Evolutionary conservation across 208 protist species (phyloP), one percentile per base, ranked within the genome.

Genomic region (Balamuthia mandrillaris): DNA sequence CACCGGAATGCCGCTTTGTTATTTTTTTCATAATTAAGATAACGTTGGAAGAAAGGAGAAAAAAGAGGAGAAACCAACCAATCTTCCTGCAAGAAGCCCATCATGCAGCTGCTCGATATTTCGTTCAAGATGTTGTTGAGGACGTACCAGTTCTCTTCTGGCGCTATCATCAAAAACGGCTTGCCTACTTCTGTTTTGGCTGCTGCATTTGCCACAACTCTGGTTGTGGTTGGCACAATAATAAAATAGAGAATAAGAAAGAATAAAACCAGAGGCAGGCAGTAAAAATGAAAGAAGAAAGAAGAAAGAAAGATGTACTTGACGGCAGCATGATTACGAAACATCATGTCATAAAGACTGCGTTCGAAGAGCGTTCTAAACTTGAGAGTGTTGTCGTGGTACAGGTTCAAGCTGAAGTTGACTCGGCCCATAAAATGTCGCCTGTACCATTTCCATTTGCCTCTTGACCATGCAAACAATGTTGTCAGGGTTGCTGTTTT

Each of bases 301-400:
- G 3, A 33, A 18, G 21, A 63, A 31, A 10, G n/a, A 31, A 31
- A 63, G 21, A 33, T 3, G 66, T 31, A 75, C 66, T 75, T 75
- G 66, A 75, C 66, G 12, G 66, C 66, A n/a, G 66, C 66, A n/a
- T 75, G 66, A 24, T 75, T 75, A 33, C 66, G 66, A 33, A 75
- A 75, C 66, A 75, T 75, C 41, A 75, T 49, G 41, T 75, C 66
- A 2, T 54, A 52, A 7, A 75, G 18, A 5, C 18, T 33, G 42
- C 66, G 66, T 33, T 75, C 66, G 37, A 75, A 75, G 24, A 75
- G 44, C 37, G 66, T 75, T 10, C 66, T 39, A n/a, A 75, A 75
- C 66, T 75, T 47, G 41, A 75, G 66, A 2, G 66, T 75, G 10
- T 45, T 45, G 47, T 39, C 42, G 4, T 37, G 1, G 27, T 39